Percentiles rank a stretch among this genome's conserved stretches.
Evolutionary conservation across 371 early-diverging fungal species (phyloP).

Genomic region (Mortierella sp.): DNA sequence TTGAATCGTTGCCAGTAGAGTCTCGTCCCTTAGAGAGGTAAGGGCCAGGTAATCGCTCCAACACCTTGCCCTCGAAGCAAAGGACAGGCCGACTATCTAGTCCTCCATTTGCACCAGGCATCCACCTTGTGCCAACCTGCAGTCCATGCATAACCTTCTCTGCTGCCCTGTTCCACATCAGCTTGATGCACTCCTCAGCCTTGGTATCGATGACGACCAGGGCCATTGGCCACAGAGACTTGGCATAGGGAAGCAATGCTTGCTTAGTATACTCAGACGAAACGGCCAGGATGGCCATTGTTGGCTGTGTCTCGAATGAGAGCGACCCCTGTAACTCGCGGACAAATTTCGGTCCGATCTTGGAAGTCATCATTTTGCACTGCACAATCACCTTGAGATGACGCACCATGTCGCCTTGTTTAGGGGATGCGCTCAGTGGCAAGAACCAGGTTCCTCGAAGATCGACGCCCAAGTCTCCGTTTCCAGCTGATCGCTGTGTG

Average conservation of each 20-base stretch:
- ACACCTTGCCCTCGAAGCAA: conserved; percentile 32
- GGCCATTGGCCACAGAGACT: conserved; percentile 57
- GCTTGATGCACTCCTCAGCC: conserved; percentile 25
- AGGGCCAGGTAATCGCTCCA: conserved; percentile 45
- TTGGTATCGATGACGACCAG: conserved; percentile 48
- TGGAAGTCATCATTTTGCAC: conserved; percentile 37
- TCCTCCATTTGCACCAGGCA: not conserved
- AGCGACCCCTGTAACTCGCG: conserved; percentile 55
- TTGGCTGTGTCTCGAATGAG: conserved; percentile 53
- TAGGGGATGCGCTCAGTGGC: conserved; percentile 37
- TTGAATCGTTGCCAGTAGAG: not conserved
- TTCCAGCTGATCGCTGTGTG: conserved; percentile 54
- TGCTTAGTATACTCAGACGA: conserved; percentile 46
- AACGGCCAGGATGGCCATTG: conserved; percentile 49
- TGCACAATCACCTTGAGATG: conserved; percentile 58
- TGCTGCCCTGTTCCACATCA: conserved; percentile 57
- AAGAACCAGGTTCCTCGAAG: conserved; percentile 57
- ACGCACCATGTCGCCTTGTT: conserved; percentile 43
- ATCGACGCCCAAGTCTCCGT: conserved; percentile 47
- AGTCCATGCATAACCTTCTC: conserved; percentile 56
- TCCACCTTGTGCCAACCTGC: conserved; percentile 33
- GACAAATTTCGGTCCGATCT: conserved; percentile 47
- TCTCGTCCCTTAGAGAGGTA: conserved; percentile 18
- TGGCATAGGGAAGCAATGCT: conserved; percentile 35
- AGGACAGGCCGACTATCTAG: conserved; percentile 32